Conservation (phyloP, 495 filamentous ascomycete species). For the Penicillium simplicissimum region DNA sequence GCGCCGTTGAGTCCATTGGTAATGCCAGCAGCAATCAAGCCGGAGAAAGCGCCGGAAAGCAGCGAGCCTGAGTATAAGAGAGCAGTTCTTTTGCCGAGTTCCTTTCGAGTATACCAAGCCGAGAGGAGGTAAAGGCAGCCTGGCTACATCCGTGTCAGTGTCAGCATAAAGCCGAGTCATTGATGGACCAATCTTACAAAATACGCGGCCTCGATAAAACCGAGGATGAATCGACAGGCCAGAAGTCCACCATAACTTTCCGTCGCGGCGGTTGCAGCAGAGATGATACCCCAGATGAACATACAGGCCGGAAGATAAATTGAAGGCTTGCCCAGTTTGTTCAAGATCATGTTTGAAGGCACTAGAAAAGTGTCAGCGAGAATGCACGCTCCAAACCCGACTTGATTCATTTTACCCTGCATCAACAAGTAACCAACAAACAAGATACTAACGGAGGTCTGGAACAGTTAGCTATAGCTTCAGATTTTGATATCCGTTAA, state of each 20-base stretch:
- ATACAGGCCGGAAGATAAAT: conserved; percentile 42
- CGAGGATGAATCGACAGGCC: conserved; percentile 39
- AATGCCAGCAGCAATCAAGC: conserved; percentile 30
- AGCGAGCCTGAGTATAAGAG: conserved; percentile 28
- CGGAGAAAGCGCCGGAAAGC: conserved; percentile 31
- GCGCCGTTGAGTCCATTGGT: conserved; percentile 21
- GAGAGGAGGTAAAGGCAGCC: conserved; percentile 46
- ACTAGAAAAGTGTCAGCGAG: conserved; percentile 20
- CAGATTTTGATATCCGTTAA: background rate
- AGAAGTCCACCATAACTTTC: conserved; percentile 46
- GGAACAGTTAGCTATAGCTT: background rate
- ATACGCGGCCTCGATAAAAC: conserved; percentile 53
- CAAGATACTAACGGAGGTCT: conserved; percentile 53
- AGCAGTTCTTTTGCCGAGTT: conserved; percentile 26
- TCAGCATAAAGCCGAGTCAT: background rate
- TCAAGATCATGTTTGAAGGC: conserved; percentile 62
- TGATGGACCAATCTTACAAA: conserved; percentile 20
- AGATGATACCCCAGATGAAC: conserved; percentile 51
- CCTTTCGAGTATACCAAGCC: conserved; percentile 50
- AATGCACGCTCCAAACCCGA: background rate
- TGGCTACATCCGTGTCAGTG: conserved; percentile 16
- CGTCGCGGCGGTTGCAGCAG: conserved; percentile 43
- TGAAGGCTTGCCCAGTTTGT: conserved; percentile 35
- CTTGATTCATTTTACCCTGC: conserved; percentile 1
- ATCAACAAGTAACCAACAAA: conserved; percentile 51